Base-by-base conservation (phyloP, 1,284 basidiomycete species). In the Marasmius fiardii region DNA sequence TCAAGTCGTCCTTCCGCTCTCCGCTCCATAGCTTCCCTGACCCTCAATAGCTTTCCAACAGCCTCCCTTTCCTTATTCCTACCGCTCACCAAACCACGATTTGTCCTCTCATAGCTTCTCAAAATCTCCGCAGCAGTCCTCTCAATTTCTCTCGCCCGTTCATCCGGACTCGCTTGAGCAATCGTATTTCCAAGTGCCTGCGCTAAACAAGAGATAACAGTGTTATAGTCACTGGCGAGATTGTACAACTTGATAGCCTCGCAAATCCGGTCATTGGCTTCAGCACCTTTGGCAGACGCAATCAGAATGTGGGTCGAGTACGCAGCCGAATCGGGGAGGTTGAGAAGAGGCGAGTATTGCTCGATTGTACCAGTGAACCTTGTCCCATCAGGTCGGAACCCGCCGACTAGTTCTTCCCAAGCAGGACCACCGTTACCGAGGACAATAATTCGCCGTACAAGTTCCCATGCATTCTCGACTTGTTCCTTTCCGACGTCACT, bases 181-280 rank as follows among this genome's bases (percentile, higher is more conserved):
- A 96, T 78, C 0, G 90, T 88, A 64, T 88, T 89, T n/a, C 95
- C 94, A 0, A 99, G 79, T 3, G 94, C 92, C 55, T 88, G 86
- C 43, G 93, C 94, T 43, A 99, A 86, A 57, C 93, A 93, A 7
- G 85, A 79, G 39, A 98, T 83, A 48, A 99, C 96, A 28, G 90
- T 92, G 51, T 86, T 77, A 68, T 95, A 95, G 60, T 97, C 92
- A 37, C 93, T 92, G 0, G 95, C 94, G 35, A 98, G 85, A 72
- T 98, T 96, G 76, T 94, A 98, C 47, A 99, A 76, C 69, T 96
- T 90, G 73, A 99, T 95, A 1, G 95, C 94, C 69, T 98, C 94
- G 4, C 88, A 81, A 43, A 92, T 86, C 28, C 91, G 88, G 64
- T 89, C 87, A 62, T 87, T 89, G 61, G 86, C 85, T 71, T 81